Conservation (phyloP, 768 basidiomycete genomes). For the Aureoboletus auriporus region DNA sequence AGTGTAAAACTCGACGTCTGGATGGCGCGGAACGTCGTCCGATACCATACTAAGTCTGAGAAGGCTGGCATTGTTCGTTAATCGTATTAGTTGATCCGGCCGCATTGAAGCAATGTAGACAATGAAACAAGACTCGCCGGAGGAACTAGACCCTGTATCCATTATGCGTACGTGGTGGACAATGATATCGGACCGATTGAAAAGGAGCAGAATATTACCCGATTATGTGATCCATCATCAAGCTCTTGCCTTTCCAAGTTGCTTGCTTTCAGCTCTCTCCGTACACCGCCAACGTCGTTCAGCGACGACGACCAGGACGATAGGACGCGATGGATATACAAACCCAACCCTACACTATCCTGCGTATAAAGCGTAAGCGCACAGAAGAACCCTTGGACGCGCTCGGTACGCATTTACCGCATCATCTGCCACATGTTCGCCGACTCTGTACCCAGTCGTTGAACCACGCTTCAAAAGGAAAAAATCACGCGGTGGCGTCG, state of each 20-base stretch:
- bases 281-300: neutral
- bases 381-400: conserved; percentile 82
- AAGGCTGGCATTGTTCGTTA: too few species aligned
- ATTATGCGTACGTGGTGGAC: neutral
- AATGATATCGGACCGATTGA: too few species aligned
- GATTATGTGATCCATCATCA: conserved; percentile 11
- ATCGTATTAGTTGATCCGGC: too few species aligned
- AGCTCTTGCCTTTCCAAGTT: neutral
- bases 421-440: conserved; percentile 10
- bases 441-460: conserved; percentile 42
- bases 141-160: too few species aligned
- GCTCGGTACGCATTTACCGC: conserved; percentile 47
- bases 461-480: conserved; percentile 60
- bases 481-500: conserved; percentile 50
- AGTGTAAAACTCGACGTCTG: too few species aligned
- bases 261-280: neutral
- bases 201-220: neutral
- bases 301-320: neutral
- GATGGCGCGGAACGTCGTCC: too few species aligned
- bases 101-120: too few species aligned
- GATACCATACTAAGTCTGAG: too few species aligned
- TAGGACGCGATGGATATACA: conserved; percentile 19
- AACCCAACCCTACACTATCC: conserved; percentile 56
- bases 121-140: too few species aligned
- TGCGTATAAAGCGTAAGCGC: conserved; percentile 80